Base-by-base conservation (phyloP, 768 basidiomycete genomes). In the Hypsizygus marmoreus region DNA sequence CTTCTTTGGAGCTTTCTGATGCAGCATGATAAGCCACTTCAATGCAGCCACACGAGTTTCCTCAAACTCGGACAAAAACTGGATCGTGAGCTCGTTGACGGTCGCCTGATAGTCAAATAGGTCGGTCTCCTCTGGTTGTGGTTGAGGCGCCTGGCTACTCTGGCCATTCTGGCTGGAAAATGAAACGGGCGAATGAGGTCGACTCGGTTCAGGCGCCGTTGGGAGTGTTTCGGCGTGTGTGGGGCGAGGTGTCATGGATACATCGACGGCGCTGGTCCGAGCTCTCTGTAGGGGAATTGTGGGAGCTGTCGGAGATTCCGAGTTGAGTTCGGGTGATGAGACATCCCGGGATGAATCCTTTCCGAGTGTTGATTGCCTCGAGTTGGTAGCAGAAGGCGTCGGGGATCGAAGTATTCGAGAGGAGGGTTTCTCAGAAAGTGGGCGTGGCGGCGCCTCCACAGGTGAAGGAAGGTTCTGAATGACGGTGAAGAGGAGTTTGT, bases 1-100 rank as follows among this genome's bases (percentile, higher is more conserved):
- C 82, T 95, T 95, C 69, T 87, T 91, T 0, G 97, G 97, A 10
- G 94, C 93, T 60, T 98, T 97, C 63, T 95, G 90, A 67, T 99
- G 97, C 40, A 99, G 70, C 97, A 99, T 99, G 45, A 97, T 85
- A 29, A 99, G 72, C 97, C 97, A 99, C 67, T 95, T 95, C 56
- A 99, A 65, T 2, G 95, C 94, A 20, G 94, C 93, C 4, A 98
- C 91, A 38, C 95, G 74, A 0, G 97, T 98, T 60, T 97, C 94
- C 62, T 97, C 95, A 55, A 91, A 93, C 66, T 99, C 95, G 65
- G 90, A 94, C 67, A 97, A 61, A 63, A 99, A 95, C 55, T 97
- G 94, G 39, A 97, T 73, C 4, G 93, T 97, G 52, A 99, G 67
- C 39, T 89, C 91, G 59, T 90, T 91, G 40, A 99, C 95, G 0